A percentile compares a stretch with the other conserved stretches of the same genome.
phyloP scores from a whole-genome alignment of 495 filamentous ascomycete species.

The Aspergillus heteromorphus region DNA sequence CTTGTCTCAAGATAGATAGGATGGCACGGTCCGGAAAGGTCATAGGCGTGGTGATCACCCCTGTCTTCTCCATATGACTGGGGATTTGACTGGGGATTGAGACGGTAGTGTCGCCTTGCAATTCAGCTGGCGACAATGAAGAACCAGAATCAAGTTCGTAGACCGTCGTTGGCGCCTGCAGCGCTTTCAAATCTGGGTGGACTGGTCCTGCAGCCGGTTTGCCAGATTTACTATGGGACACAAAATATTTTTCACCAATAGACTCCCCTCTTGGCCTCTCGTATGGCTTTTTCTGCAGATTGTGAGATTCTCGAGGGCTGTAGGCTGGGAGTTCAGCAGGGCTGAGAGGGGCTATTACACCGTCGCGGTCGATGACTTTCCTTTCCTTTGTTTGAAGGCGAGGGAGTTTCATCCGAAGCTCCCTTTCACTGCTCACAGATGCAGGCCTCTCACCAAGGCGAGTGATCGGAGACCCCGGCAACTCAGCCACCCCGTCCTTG shows the following conservation, averaged over 20 bases:
- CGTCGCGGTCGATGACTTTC: background rate
- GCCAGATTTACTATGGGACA: conserved; percentile 16
- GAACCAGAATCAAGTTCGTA: conserved; percentile 36
- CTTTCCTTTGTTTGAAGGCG: conserved; percentile 31
- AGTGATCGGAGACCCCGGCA: conserved; percentile 11
- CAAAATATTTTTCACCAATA: conserved; percentile 22
- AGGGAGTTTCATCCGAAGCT: conserved; percentile 29
- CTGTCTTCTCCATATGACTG: conserved; percentile 12
- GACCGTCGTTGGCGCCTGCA: conserved; percentile 19
- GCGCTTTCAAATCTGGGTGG: conserved; percentile 17
- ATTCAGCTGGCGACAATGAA: conserved; percentile 19
- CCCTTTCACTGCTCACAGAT: conserved; percentile 19
- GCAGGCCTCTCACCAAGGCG: conserved; percentile 11
- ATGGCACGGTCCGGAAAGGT: conserved; percentile 46
- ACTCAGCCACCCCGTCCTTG: conserved; percentile 5
- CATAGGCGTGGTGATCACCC: conserved; percentile 33
- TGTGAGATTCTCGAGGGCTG: background rate
- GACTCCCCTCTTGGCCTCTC: background rate
- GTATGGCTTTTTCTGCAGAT: background rate
- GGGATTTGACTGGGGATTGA: too few species aligned
- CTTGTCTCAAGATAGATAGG: conserved; percentile 43
- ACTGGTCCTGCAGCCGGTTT: conserved; percentile 11
- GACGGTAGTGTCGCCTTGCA: conserved; percentile 8
- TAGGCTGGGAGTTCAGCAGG: background rate
- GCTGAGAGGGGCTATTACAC: background rate